Conservation (phyloP, 75 land plant species). For the Cunninghamia lanceolata region DNA sequence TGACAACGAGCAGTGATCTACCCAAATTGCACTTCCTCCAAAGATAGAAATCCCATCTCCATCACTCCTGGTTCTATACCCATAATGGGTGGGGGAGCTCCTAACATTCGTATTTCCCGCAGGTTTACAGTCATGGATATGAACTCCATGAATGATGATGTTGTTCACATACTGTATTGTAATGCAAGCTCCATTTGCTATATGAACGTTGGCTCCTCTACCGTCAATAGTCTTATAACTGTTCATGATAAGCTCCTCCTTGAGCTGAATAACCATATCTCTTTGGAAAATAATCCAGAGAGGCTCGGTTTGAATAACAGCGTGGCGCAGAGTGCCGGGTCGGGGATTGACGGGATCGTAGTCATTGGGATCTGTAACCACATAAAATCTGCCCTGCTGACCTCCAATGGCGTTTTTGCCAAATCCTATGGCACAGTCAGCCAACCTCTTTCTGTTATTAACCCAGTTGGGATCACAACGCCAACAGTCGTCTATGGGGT, state of each 20-base stretch:
- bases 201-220: conserved; percentile 73
- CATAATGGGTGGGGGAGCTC: conserved; percentile 63
- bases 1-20: conserved; percentile 73
- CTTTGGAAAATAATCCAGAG: conserved; percentile 77
- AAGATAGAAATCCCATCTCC: conserved; percentile 78
- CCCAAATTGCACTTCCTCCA: conserved; percentile 64
- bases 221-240: conserved; percentile 89
- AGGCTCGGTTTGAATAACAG: conserved; percentile 29
- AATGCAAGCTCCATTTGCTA: conserved; percentile 71
- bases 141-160: conserved; percentile 74
- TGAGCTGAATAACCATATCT: conserved; percentile 70
- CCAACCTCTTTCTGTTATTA: conserved; percentile 46
- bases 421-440: conserved; percentile 70
- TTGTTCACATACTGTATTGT: conserved; percentile 69
- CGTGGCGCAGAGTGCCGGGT: conserved; percentile 60
- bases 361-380: conserved; percentile 43
- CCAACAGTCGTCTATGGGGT: conserved; percentile 77
- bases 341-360: conserved; percentile 42
- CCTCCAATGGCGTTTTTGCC: conserved; percentile 61
- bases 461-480: conserved; percentile 58
- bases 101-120: conserved; percentile 78
- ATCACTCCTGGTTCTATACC: conserved; percentile 66
- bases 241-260: conserved; percentile 82
- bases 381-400: conserved; percentile 26
- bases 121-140: conserved; percentile 75